Conservation (phyloP, 805 yeast species). For the Komagataella pseudopastoris region DNA sequence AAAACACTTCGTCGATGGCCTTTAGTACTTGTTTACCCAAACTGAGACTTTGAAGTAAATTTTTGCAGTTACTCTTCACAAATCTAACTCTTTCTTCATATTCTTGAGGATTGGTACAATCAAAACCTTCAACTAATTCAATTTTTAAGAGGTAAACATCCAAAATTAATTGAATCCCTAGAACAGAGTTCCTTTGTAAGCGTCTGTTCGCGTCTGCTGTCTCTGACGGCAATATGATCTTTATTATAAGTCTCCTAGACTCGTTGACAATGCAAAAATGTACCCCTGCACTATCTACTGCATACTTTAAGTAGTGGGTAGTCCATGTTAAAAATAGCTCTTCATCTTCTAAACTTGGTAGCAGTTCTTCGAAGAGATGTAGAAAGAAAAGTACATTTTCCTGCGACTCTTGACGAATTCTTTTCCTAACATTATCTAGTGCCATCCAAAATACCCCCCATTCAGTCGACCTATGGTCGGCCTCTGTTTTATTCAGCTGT, state of each 20-base stretch:
- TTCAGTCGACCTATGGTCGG: background rate
- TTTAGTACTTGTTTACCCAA: slow-evolving; percentile 22
- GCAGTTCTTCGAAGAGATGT: background rate
- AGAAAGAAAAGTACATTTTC: background rate
- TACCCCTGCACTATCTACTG: background rate
- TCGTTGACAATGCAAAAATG: background rate
- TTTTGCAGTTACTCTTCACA: slow-evolving; percentile 27
- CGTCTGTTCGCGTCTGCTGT: background rate
- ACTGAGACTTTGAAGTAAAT: slow-evolving; percentile 28
- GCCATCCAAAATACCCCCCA: background rate
- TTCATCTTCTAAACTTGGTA: background rate
- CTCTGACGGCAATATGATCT: background rate
- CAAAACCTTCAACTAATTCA: background rate
- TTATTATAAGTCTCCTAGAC: background rate
- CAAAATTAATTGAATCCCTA: background rate
- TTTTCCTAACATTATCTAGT: background rate
- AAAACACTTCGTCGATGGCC: slow-evolving; percentile 22
- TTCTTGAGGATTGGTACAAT: slow-evolving; percentile 14
- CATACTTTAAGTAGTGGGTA: background rate
- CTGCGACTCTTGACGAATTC: background rate
- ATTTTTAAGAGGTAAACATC: no score
- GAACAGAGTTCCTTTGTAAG: background rate
- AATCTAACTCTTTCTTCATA: slow-evolving; percentile 36
- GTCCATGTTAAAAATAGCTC: background rate
- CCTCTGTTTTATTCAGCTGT: background rate